Evolutionary conservation across 2,329 filamentous ascomycete species (phyloP), one percentile per base, ranked within the genome.

Genomic region (Colletotrichum tanaceti): DNA sequence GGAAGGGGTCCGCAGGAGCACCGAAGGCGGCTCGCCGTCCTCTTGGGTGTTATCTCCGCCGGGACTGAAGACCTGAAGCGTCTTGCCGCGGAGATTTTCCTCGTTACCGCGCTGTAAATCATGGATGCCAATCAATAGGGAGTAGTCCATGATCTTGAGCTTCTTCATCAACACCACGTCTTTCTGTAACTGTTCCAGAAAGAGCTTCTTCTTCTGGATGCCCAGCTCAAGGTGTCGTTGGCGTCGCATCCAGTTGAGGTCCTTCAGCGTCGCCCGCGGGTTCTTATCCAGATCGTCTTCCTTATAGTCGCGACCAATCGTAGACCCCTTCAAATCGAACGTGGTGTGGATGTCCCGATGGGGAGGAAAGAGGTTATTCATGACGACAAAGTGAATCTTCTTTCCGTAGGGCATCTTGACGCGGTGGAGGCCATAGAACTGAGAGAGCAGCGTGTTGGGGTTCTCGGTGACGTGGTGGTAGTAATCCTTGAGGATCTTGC

Each of bases 351-450:
- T 98, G 79, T 99, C 96, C 73, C 95, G 89, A 81, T 99, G 96
- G 7, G 96, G 95, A 14, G 96, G 96, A 76, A 99, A 99, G 18
- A 99, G 87, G 79, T 99, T 99, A 84, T 99, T 99, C 96, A 99
- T 99, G 77, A 99, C 94, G 69, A 99, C 96, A 74, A 99, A 99
- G 80, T 99, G 96, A 63, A 98, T 98, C 83, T 99, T 99, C 77
- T 95, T 91, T 71, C 96, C 96, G 77, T 97, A 98, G 0, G 95
- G 94, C 84, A 98, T 97, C 86, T 99, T 99, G 75, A 99, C 96
- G 70, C 96, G 90, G 80, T 99, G 96, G 20, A 99, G 85, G 57
- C 96, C 96, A 77, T 98, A 99, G 77, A 99, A 99, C 76, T 99
- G 96, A 22, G 95, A 98, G 58, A 99, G 90, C 32, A 99, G 86